A percentile compares a stretch with the other conserved stretches of the same genome.
phyloP scores from a whole-genome alignment of 176 grass and related monocot species.

The Oryza meyeriana region DNA sequence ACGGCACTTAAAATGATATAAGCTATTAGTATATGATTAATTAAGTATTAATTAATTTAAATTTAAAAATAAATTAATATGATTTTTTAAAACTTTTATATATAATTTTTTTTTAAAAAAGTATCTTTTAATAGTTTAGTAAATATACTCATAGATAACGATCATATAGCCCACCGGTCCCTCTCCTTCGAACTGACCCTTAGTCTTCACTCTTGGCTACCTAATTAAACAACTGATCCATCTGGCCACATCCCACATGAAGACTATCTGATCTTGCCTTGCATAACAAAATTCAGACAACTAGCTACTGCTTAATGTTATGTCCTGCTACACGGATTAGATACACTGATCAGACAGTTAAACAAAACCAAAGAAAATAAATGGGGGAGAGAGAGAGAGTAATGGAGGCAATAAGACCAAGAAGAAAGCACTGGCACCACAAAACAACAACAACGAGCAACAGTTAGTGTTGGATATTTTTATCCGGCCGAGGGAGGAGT shows the following conservation, averaged over 20 bases:
- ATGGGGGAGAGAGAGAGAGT: not conserved
- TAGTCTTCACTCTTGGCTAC: too few species aligned
- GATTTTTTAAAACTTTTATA: too few species aligned
- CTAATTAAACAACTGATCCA: not conserved
- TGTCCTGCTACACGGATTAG: not conserved
- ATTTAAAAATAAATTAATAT: too few species aligned
- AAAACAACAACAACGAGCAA: not conserved
- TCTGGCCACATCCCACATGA: not conserved
- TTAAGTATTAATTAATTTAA: too few species aligned
- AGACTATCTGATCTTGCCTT: not conserved
- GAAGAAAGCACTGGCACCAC: constrained; percentile 8
- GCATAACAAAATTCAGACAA: not conserved
- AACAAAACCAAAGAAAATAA: not conserved
- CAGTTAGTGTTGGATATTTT: constrained; percentile 8
- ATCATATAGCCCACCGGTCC: too few species aligned
- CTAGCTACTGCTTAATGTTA: not conserved
- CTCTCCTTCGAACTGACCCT: too few species aligned
- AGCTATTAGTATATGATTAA: too few species aligned
- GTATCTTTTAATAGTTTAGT: too few species aligned
- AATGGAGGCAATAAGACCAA: not conserved
- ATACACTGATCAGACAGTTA: not conserved
- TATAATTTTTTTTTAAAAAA: too few species aligned
- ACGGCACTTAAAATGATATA: too few species aligned
- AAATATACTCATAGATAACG: too few species aligned
- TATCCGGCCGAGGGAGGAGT: not conserved